Conservation (phyloP, 306 rosid species). For the Comarum palustre region DNA sequence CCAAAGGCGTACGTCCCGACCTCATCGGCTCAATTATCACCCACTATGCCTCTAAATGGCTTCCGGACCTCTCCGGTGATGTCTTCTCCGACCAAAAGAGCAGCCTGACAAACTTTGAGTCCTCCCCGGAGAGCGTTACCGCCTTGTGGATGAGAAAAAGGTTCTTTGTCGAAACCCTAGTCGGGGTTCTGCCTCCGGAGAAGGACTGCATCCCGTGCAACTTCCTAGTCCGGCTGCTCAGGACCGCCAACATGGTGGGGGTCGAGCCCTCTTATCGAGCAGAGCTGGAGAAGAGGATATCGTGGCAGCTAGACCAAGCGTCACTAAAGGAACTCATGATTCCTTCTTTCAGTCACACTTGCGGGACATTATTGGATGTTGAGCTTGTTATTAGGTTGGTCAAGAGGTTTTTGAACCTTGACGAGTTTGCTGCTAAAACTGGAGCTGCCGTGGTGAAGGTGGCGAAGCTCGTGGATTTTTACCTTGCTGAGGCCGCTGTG, state of each 20-base stretch:
- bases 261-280: slow-evolving; percentile 52
- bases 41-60: slow-evolving; percentile 93
- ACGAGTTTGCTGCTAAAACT: slow-evolving; percentile 49
- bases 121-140: slow-evolving; percentile 57
- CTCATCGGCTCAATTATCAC: slow-evolving; percentile 77
- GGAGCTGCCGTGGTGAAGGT: slow-evolving; percentile 72
- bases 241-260: slow-evolving; percentile 76
- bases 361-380: slow-evolving; percentile 73
- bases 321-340: slow-evolving; percentile 75
- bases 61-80: slow-evolving; percentile 66
- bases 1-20: slow-evolving; percentile 77
- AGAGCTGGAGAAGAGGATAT: slow-evolving; percentile 68
- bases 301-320: slow-evolving; percentile 87
- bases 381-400: slow-evolving; percentile 65
- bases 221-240: slow-evolving; percentile 75
- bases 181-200: slow-evolving; percentile 81
- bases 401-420: slow-evolving; percentile 58
- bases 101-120: slow-evolving; percentile 34
- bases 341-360: slow-evolving; percentile 84
- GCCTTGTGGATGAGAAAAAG: slow-evolving; percentile 75
- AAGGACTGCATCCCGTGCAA: slow-evolving; percentile 80
- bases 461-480: slow-evolving; percentile 70
- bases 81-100: slow-evolving; percentile 20
- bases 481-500: slow-evolving; percentile 74
- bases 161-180: slow-evolving; percentile 84